A percentile compares a stretch with the other conserved stretches of the same genome.
Evolutionary conservation across 78 protist genomes (phyloP).

Genomic region (Kipferlia bialata): DNA sequence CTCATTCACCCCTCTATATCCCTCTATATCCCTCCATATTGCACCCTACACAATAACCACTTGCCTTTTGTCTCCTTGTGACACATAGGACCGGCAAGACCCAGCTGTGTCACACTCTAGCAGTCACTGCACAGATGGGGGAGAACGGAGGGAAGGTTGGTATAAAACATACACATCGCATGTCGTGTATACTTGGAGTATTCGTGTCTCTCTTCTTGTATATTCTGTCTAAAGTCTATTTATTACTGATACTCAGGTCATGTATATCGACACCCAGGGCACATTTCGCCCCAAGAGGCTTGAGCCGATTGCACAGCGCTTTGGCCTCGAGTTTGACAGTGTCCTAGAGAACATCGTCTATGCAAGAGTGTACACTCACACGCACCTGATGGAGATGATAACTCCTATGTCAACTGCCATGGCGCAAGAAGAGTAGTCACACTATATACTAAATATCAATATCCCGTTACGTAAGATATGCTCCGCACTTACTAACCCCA

Average conservation of each 20-base stretch:
- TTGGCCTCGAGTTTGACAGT: background rate
- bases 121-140: conserved; percentile 19
- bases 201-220: no score
- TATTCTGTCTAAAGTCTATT: no score
- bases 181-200: no score
- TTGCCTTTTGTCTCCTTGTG: no score
- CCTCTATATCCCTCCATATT: no score
- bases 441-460: background rate
- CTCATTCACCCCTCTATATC: no score
- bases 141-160: background rate
- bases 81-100: conserved; percentile 43
- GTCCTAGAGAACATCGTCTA: conserved; percentile 35
- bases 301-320: conserved; percentile 26
- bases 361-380: conserved; percentile 94
- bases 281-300: conserved; percentile 35
- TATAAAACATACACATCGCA: no score
- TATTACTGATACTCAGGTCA: no score
- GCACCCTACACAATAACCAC: no score
- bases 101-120: conserved; percentile 3
- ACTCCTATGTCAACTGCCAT: conserved; percentile 73
- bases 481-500: no score
- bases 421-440: conserved; percentile 74
- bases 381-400: conserved; percentile 79
- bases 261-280: conserved; percentile 41
- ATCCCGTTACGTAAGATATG: no score